Evolutionary conservation across 2,329 filamentous ascomycete genomes (phyloP).

Genomic region (Ophiosphaerella narmari): DNA sequence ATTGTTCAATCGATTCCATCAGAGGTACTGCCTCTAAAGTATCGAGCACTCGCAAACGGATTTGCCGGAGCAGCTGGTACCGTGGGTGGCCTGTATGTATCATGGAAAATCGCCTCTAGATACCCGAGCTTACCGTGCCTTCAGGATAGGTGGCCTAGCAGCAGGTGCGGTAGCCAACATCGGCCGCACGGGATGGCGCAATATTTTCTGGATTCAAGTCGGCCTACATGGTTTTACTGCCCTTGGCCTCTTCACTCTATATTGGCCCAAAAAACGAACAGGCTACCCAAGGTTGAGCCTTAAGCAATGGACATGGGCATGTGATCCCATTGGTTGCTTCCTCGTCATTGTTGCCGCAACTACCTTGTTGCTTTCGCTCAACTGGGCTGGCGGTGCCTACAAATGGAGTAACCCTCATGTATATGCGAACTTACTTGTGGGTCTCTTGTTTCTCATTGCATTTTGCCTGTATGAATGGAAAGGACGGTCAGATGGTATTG

Average conservation of each 20-base stretch:
- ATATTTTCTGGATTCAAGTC: slow-evolving; percentile 65
- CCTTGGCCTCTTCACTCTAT: slow-evolving; percentile 52
- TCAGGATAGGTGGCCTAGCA: slow-evolving; percentile 54
- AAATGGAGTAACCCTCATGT: slow-evolving; percentile 32
- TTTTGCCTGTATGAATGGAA: slow-evolving; percentile 55
- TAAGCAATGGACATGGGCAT: slow-evolving; percentile 35
- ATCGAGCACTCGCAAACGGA: slow-evolving; percentile 60
- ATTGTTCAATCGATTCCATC: slow-evolving; percentile 62
- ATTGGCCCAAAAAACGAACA: slow-evolving; percentile 38
- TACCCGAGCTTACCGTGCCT: not conserved
- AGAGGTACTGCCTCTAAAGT: slow-evolving; percentile 62
- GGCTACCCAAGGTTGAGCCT: slow-evolving; percentile 31
- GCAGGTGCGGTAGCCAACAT: slow-evolving; percentile 59
- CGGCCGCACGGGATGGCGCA: slow-evolving; percentile 56
- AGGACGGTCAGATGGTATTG: slow-evolving; percentile 58
- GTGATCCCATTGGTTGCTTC: slow-evolving; percentile 35
- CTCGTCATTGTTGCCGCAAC: slow-evolving; percentile 32
- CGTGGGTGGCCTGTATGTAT: slow-evolving; percentile 57
- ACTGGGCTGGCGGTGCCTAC: slow-evolving; percentile 38
- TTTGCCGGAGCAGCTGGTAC: slow-evolving; percentile 58
- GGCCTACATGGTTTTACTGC: slow-evolving; percentile 57
- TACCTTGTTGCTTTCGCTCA: slow-evolving; percentile 34
- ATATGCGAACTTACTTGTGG: slow-evolving; percentile 27
- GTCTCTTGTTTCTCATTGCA: slow-evolving; percentile 26
- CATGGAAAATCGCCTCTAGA: too few relatives aligned